Base-by-base conservation (phyloP, 2,329 filamentous ascomycete genomes). In the Nothopassalora personata region DNA sequence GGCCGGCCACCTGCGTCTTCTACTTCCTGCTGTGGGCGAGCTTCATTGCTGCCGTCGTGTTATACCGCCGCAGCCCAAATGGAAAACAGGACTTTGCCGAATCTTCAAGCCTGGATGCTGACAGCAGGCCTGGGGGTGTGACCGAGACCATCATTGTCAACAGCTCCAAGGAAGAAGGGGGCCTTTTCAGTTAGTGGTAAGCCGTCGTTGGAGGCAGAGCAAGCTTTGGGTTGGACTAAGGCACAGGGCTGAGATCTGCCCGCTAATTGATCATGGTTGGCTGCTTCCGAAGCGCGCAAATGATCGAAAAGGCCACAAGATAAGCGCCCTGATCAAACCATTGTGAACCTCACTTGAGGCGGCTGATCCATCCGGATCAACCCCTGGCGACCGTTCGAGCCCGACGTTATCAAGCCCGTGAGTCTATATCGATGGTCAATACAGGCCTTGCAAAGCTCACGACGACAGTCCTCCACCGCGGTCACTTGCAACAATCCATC, bases 21-120 rank as follows among this genome's bases (percentile, higher is more conserved):
- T 59, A 54, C 50, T 54, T 50, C 46, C 39, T 59, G 27, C 57
- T 59, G 6, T 59, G 57, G 57, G 51, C 57, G 33, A 51, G 57
- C 13, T 59, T 59, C 45, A 45, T 59, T 19, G 28, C 57, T 10
- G 57, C 57, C 3, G 43, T 59, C 9, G 51, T 59, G n/a, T 23
- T 59, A 13, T 47, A 58, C 28, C 48, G 52, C 15, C 52, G 52
- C 34, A 15, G 10, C 4, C 1, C 10, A 11, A 36, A 36, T 9
- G 34, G 34, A 10, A 36, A 36, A 15, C 34, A 36, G 4, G 34
- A 10, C 34, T 11, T 36, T 15, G 34, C 10, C 34, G 34, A 36
- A 8, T 36, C 34, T 36, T 15, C 10, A 36, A 15, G 10, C 11
- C 10, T 36, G 34, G 34, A 36, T 15, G 10, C 34, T 11, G 34